phyloP scores from a whole-genome alignment of 768 basidiomycete genomes.

The Boletellus emodensis region DNA sequence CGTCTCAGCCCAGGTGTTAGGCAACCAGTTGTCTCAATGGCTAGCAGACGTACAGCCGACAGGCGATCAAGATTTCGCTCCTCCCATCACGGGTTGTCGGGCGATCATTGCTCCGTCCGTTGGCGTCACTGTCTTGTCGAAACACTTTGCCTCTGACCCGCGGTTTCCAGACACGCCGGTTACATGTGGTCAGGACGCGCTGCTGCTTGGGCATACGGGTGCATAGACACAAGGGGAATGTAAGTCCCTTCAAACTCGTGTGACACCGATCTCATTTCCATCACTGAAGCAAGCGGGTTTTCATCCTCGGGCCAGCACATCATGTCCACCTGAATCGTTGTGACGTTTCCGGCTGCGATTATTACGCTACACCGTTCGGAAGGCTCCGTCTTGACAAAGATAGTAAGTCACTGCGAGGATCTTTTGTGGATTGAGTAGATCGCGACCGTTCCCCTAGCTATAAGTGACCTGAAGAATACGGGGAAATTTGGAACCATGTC shows the following conservation, averaged over 20 bases:
- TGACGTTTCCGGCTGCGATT: slow-evolving; percentile 73
- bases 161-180: slow-evolving; percentile 76
- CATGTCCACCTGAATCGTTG: slow-evolving; percentile 85
- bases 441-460: slow-evolving; percentile 12
- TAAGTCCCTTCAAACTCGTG: slow-evolving; percentile 36
- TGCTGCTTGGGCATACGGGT: slow-evolving; percentile 95
- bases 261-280: slow-evolving; percentile 4
- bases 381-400: slow-evolving; percentile 72
- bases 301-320: slow-evolving; percentile 95
- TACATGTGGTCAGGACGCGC: slow-evolving; percentile 92
- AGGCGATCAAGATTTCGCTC: slow-evolving; percentile 45
- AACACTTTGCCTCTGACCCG: slow-evolving; percentile 5
- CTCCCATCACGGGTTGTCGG: slow-evolving; percentile 66
- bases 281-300: slow-evolving; percentile 73
- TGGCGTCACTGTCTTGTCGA: neutral
- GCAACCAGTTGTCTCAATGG: slow-evolving; percentile 60
- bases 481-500: slow-evolving; percentile 65
- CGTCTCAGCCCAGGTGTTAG: slow-evolving; percentile 50
- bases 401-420: slow-evolving; percentile 46
- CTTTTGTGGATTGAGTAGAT: neutral
- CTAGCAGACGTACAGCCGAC: slow-evolving; percentile 53
- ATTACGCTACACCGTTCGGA: slow-evolving; percentile 86
- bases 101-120: slow-evolving; percentile 96
- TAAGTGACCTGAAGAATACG: slow-evolving; percentile 11
- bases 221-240: slow-evolving; percentile 80